These are phyloP conservation scores for Cytospora piceae DNA, from an alignment of 2,329 filamentous ascomycete species.

Conservation along the genomic window DNA sequence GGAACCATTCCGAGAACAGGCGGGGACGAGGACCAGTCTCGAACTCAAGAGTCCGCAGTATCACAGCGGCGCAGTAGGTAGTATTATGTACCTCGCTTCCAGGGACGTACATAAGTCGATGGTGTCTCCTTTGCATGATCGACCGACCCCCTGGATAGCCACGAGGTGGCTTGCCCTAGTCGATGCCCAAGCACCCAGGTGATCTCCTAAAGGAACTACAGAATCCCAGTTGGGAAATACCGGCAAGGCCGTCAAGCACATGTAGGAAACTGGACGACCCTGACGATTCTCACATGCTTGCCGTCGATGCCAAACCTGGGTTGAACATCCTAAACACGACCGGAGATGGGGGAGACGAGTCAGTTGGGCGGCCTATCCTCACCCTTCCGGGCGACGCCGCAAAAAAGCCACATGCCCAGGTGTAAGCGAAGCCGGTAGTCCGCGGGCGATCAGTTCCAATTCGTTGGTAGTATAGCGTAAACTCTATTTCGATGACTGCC, in stretches of 20 bases:
- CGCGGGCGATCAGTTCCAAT: constrained; percentile 21
- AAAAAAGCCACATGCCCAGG: not conserved
- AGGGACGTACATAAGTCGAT: not conserved
- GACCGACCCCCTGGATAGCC: not conserved
- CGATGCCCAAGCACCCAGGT: not conserved
- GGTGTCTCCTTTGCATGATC: not conserved
- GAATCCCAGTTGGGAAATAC: not conserved
- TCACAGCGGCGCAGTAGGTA: not conserved
- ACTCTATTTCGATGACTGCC: constrained; percentile 17
- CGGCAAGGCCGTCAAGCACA: not conserved
- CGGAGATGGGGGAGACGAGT: constrained; percentile 9
- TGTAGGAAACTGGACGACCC: constrained; percentile 5
- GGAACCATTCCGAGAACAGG: constrained; percentile 3
- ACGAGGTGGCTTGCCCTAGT: not conserved
- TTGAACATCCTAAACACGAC: constrained; percentile 14
- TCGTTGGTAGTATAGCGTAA: constrained; percentile 17
- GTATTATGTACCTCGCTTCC: not conserved
- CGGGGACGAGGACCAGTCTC: constrained; percentile 9
- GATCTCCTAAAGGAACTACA: not conserved
- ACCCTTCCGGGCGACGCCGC: constrained; percentile 2
- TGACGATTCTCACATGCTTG: not conserved
- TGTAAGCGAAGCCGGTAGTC: constrained; percentile 8
- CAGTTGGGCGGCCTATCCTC: constrained; percentile 18
- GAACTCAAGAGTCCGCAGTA: constrained; percentile 16
- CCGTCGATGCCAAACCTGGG: not conserved